Percentiles rank a stretch among this genome's conserved stretches.
These are phyloP conservation scores for Trichoderma koningii DNA, from an alignment of 2,329 filamentous ascomycete genomes.

Conservation along the genomic window DNA sequence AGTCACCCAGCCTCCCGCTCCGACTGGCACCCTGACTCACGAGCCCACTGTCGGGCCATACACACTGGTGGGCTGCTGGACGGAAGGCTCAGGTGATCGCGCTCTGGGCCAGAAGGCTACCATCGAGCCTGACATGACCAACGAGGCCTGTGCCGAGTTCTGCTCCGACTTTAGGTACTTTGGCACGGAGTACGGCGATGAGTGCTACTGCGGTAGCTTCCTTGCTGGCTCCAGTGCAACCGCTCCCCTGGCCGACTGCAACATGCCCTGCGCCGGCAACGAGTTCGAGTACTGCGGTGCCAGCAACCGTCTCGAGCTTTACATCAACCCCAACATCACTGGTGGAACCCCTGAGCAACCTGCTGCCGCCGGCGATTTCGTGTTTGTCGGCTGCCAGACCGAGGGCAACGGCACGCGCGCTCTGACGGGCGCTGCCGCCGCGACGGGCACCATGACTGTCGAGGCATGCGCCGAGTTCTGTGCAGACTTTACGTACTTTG, in stretches of 20 bases:
- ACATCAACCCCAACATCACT: constrained; percentile 36
- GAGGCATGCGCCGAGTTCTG: constrained; percentile 40
- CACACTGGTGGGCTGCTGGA: constrained; percentile 46
- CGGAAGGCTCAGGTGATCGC: constrained; percentile 41
- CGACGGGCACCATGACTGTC: constrained; percentile 40
- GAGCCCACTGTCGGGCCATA: constrained; percentile 35
- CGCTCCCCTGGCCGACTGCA: constrained; percentile 40
- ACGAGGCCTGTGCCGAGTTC: constrained; percentile 39
- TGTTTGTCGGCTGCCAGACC: constrained; percentile 42
- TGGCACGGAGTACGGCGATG: constrained; percentile 44
- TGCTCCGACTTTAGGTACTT: constrained; percentile 46
- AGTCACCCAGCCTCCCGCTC: constrained; percentile 37
- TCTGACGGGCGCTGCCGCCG: constrained; percentile 33
- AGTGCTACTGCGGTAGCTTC: constrained; percentile 45
- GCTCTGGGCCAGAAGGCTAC: constrained; percentile 39
- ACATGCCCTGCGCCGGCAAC: constrained; percentile 41
- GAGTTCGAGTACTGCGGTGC: constrained; percentile 41
- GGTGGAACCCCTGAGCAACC: constrained; percentile 39
- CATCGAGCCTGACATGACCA: constrained; percentile 38
- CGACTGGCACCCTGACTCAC: constrained; percentile 34
- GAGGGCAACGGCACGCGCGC: constrained; percentile 42
- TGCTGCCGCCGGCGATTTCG: constrained; percentile 38
- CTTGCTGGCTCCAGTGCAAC: constrained; percentile 34
- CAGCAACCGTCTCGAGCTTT: constrained; percentile 40
- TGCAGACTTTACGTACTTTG: constrained; percentile 38